Base-by-base conservation (phyloP, 768 basidiomycete genomes). In the Dioszegia crocea region DNA sequence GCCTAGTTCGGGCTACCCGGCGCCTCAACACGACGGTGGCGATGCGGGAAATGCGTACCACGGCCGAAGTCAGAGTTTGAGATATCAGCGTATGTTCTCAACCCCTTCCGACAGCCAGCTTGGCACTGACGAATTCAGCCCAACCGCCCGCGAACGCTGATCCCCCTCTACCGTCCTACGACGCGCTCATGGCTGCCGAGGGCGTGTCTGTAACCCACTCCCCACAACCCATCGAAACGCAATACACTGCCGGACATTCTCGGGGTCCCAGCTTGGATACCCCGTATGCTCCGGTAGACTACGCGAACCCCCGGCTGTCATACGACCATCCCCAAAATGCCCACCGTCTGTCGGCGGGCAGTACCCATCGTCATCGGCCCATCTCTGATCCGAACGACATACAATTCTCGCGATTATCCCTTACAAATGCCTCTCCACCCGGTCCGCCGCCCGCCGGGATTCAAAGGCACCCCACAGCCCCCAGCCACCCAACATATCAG, bases 251-350 rank as follows among this genome's bases (percentile, higher is more conserved):
- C 14, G 36, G 56, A 5, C 71, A 69, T 46, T 47, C 41, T 16
- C 62, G 71, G 9, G 46, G 40, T 16, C 64, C 69, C 12, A 62
- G 57, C 23, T 21, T 65, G 9, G 73, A 74, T 19, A 54, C 70
- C 2, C 68, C 73, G 0, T 74, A 66, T 40, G 65, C 73, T 16
- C 73, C 73, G 3, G 73, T 74, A 17, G 70, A 72, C 48, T 74
- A 74, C 43, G 65, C 60, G 8, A 52, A 40, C 31, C 67, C 65
- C 27, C 48, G 51, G 9, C 33, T 29, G 23, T 53, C 51, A 8
- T 61, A 39, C 12, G 56, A 58, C 43, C 58, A 60, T 6, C 53
- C 46, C 8, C 50, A 61, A 0, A 56, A 57, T 19, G 43, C 41
- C 12, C 56, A 68, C 40, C 61, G 66, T 12, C 48, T 56, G 1